These are phyloP conservation scores for Plantago coronopus DNA, from an alignment of 305 asterid genomes.

Conservation along the genomic window DNA sequence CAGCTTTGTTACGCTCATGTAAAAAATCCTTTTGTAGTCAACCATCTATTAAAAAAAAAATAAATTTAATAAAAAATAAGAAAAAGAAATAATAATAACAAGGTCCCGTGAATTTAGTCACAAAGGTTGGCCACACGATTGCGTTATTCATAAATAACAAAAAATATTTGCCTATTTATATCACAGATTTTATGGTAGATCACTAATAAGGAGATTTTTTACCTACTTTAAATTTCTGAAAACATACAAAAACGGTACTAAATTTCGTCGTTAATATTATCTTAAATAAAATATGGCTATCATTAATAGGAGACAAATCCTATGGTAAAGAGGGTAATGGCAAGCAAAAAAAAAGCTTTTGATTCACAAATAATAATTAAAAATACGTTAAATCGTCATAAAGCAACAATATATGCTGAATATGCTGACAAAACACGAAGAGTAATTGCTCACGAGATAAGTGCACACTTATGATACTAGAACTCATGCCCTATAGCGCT, in stretches of 20 bases:
- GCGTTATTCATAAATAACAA: not conserved
- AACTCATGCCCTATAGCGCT: not conserved
- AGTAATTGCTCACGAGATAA: too few species aligned
- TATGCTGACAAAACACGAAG: not conserved
- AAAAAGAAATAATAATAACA: not conserved
- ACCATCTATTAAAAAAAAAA: not conserved
- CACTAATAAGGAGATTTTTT: not conserved
- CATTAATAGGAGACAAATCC: not conserved
- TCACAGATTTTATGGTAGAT: not conserved
- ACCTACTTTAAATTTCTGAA: not conserved
- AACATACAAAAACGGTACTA: not conserved
- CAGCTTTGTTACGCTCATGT: not conserved
- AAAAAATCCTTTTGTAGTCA: not conserved
- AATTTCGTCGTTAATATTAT: not conserved
- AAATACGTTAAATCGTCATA: not conserved
- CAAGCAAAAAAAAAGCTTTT: not conserved
- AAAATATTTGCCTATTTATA: not conserved
- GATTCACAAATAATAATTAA: not conserved
- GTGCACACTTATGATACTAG: not conserved
- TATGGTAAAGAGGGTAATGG: not conserved
- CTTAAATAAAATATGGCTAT: not conserved
- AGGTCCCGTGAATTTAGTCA: not conserved
- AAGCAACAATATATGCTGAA: not conserved
- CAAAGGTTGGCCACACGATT: not conserved
- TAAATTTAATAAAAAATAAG: not conserved